Evolutionary conservation across 208 protist species (phyloP).

Genomic region (Leishmania tropica): DNA sequence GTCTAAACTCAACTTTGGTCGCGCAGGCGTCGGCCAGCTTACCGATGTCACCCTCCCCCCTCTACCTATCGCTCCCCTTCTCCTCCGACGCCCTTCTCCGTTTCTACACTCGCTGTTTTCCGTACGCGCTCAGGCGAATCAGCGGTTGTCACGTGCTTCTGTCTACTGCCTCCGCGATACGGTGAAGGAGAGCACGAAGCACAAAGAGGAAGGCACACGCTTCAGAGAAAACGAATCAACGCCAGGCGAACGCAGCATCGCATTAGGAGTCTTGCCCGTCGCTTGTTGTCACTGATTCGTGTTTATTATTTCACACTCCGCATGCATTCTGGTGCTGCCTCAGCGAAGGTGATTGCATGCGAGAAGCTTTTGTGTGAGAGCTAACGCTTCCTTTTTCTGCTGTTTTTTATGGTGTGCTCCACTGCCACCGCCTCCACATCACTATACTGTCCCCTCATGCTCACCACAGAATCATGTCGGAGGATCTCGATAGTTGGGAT

Average conservation of each 20-base stretch:
- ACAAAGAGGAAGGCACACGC: background rate
- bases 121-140: background rate
- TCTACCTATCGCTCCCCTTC: background rate
- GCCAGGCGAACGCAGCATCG: background rate
- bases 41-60: background rate
- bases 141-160: background rate
- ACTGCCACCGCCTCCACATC: background rate
- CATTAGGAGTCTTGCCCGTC: background rate
- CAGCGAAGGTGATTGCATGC: background rate
- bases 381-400: background rate
- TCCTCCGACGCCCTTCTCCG: background rate
- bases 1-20: background rate
- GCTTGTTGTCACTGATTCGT: background rate
- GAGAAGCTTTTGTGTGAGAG: background rate
- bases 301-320: background rate
- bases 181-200: background rate
- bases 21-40: background rate
- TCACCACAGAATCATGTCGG: background rate
- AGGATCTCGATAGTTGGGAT: slow-evolving; percentile 33
- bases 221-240: background rate
- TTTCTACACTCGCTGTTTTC: background rate
- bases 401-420: background rate
- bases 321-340: background rate
- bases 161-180: background rate
- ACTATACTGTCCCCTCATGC: background rate